A percentile compares a stretch with the other conserved stretches of the same genome.
Evolutionary conservation across 441 rosid species (phyloP).

Genomic region (Euphorbia celastroides): DNA sequence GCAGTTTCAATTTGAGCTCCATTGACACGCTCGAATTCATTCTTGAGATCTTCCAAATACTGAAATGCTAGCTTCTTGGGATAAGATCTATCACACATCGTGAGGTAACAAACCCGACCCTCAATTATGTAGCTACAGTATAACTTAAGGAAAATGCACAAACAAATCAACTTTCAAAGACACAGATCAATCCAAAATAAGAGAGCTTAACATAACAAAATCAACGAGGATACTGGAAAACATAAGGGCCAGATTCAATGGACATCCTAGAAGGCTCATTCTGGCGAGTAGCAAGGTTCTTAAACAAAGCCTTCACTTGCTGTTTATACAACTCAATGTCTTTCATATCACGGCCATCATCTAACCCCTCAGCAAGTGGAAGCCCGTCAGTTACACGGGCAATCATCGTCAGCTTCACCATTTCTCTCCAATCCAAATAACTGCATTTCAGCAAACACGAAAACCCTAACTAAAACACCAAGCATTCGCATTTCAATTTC

Average conservation of each 20-base stretch:
- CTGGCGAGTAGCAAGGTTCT: constrained; percentile 87
- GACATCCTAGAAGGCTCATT: constrained; percentile 98
- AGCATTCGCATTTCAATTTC: too few species aligned
- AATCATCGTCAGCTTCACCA: constrained; percentile 96
- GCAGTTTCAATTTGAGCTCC: constrained; percentile 94
- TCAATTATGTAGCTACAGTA: constrained; percentile 79
- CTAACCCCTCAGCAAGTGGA: constrained; percentile 92
- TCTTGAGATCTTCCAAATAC: constrained; percentile 94
- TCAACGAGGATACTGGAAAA: constrained; percentile 95
- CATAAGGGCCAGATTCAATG: constrained; percentile 80
- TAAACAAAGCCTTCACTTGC: constrained; percentile 92
- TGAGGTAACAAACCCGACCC: constrained; percentile 97
- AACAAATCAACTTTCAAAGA: constrained; percentile 11
- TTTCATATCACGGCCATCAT: constrained; percentile 86
- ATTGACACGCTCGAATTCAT: constrained; percentile 94
- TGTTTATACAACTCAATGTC: constrained; percentile 96
- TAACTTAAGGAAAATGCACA: constrained; percentile 49
- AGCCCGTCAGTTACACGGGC: constrained; percentile 99
- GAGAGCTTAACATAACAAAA: background rate
- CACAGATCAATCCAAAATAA: background rate
- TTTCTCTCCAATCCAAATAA: background rate
- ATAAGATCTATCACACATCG: constrained; percentile 97
- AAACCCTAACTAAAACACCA: too few species aligned
- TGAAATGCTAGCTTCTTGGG: constrained; percentile 99
- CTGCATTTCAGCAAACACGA: background rate